Percentiles rank a stretch among this genome's conserved stretches.
Evolutionary conservation across 2,329 filamentous ascomycete genomes (phyloP).

Genomic region (Neopestalotiopsis sp.): DNA sequence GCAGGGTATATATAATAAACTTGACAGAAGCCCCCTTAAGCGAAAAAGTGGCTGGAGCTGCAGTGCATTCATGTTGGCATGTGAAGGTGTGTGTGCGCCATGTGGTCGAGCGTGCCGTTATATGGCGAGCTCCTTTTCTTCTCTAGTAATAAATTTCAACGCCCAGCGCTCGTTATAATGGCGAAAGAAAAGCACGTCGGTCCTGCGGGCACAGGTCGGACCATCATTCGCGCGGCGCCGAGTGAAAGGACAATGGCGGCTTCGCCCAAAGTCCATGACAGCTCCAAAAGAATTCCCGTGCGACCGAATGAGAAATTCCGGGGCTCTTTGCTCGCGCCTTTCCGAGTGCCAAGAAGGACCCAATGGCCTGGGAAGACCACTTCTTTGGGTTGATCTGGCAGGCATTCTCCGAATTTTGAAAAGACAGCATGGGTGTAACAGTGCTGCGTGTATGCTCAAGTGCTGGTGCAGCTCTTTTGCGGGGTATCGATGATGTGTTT

Average conservation of each 20-base stretch:
- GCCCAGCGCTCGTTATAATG: neutral
- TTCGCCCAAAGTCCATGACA: neutral
- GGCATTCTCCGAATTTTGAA: constrained; percentile 11
- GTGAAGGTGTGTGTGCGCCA: neutral
- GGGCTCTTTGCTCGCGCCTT: neutral
- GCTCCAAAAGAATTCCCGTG: neutral
- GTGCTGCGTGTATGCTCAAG: neutral
- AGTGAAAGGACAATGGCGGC: neutral
- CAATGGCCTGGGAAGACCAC: neutral
- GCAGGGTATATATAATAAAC: neutral
- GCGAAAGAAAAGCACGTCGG: neutral
- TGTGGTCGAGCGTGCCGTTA: neutral
- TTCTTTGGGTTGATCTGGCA: neutral
- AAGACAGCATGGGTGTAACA: neutral
- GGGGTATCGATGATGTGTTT: neutral
- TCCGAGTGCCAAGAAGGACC: neutral
- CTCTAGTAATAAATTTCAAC: neutral
- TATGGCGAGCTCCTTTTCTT: neutral
- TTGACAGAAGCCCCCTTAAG: neutral
- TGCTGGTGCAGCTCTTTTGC: neutral
- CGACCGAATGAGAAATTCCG: constrained; percentile 5
- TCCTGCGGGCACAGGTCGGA: neutral
- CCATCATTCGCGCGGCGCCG: constrained; percentile 12
- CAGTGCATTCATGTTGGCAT: neutral
- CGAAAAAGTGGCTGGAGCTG: neutral